phyloP scores from a whole-genome alignment of 2,329 filamentous ascomycete species.

The Ophiostoma montium region DNA sequence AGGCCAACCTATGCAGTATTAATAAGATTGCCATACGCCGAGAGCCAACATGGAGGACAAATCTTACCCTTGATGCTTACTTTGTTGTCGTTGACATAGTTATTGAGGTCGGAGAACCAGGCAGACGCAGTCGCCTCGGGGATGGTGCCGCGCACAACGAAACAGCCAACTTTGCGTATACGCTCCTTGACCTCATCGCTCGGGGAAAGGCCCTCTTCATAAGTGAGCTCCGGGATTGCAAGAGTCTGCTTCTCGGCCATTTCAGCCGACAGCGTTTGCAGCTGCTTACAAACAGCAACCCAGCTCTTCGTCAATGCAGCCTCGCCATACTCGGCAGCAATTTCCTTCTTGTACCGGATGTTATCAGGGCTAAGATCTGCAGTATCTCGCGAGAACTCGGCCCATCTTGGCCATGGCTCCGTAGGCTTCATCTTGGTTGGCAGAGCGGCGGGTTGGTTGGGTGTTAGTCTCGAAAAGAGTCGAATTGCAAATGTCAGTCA shows the following conservation, averaged over 20 bases:
- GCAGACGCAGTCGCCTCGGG: conserved; percentile 13
- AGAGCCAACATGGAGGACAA: background rate
- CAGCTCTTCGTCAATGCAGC: conserved; percentile 23
- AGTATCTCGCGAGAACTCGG: background rate
- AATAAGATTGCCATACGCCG: conserved; percentile 12
- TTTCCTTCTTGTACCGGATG: conserved; percentile 18
- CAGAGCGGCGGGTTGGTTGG: no score
- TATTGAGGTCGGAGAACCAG: conserved; percentile 20
- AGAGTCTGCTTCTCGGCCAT: conserved; percentile 20
- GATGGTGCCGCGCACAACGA: conserved; percentile 14
- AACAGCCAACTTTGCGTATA: conserved; percentile 7
- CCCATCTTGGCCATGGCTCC: background rate
- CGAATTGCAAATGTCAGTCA: no score
- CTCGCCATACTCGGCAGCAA: conserved; percentile 24
- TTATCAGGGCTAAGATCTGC: background rate
- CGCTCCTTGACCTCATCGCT: background rate
- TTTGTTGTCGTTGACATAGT: conserved; percentile 22
- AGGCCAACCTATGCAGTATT: conserved; percentile 20
- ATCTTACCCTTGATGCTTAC: background rate
- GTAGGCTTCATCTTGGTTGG: background rate
- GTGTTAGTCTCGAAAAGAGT: no score
- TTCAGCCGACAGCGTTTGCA: conserved; percentile 23
- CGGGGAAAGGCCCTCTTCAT: background rate
- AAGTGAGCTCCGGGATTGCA: conserved; percentile 15
- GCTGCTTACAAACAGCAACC: conserved; percentile 24